A percentile compares a stretch with the other conserved stretches of the same genome.
Evolutionary conservation across 495 filamentous ascomycete genomes (phyloP).

Genomic region (Monascus purpureus): DNA sequence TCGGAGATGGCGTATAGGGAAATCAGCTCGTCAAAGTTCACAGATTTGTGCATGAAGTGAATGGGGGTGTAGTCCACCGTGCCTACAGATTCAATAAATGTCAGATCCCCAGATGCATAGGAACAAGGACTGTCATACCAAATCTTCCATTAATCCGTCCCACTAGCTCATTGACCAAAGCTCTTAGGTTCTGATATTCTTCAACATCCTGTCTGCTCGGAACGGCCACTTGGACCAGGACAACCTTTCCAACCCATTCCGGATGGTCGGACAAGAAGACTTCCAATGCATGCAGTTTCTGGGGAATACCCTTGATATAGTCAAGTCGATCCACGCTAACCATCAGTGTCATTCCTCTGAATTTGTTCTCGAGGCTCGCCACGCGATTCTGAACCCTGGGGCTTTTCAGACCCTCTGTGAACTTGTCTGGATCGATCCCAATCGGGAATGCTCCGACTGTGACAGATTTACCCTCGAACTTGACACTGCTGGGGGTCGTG

Average conservation of each 20-base stretch:
- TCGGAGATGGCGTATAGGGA: constrained; percentile 76
- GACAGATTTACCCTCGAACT: constrained; percentile 56
- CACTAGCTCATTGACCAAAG: constrained; percentile 76
- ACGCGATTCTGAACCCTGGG: constrained; percentile 64
- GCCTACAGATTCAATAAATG: constrained; percentile 20
- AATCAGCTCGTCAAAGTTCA: constrained; percentile 69
- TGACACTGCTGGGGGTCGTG: constrained; percentile 68
- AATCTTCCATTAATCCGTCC: constrained; percentile 79
- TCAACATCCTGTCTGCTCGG: constrained; percentile 77
- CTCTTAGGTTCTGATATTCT: constrained; percentile 78
- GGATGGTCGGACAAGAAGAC: constrained; percentile 80
- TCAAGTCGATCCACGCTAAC: constrained; percentile 83
- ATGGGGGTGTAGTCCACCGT: constrained; percentile 86
- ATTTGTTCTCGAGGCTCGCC: constrained; percentile 58
- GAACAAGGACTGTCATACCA: too few relatives aligned
- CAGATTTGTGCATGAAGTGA: constrained; percentile 79
- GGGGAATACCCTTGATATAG: constrained; percentile 84
- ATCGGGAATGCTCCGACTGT: constrained; percentile 76
- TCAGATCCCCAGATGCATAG: too few relatives aligned
- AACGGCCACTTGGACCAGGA: constrained; percentile 80
- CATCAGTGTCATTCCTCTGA: constrained; percentile 74
- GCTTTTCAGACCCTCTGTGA: constrained; percentile 59
- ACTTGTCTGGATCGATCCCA: constrained; percentile 80
- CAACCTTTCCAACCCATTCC: constrained; percentile 81
- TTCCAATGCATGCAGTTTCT: constrained; percentile 78